These are phyloP conservation scores for Aspergillus quadrilineatus DNA, from an alignment of 2,329 filamentous ascomycete genomes.

Conservation along the genomic window DNA sequence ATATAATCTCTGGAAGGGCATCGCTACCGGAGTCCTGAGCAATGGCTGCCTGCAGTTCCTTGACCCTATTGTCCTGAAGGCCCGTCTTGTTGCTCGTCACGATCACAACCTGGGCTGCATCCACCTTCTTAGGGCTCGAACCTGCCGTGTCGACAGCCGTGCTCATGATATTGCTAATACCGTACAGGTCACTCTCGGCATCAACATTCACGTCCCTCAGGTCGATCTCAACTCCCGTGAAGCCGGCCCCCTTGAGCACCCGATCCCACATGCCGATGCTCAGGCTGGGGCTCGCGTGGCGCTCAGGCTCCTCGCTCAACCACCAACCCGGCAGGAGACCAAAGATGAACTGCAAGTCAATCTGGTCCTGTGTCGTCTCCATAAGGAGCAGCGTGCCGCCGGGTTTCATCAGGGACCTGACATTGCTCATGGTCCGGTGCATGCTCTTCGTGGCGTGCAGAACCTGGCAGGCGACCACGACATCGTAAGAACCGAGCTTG, in stretches of 20 bases:
- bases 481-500: conserved; percentile 30
- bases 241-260: background rate
- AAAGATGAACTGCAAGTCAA: background rate
- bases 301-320: background rate
- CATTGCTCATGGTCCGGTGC: conserved; percentile 30
- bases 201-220: too few relatives aligned
- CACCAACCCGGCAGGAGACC: background rate
- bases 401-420: conserved; percentile 39
- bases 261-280: background rate
- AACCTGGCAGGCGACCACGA: conserved; percentile 41
- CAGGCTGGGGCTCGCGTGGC: background rate
- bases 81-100: too few relatives aligned
- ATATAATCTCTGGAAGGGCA: too few relatives aligned
- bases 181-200: too few relatives aligned
- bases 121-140: too few relatives aligned
- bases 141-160: too few relatives aligned
- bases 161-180: too few relatives aligned
- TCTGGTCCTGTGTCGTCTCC: background rate
- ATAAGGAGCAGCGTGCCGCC: conserved; percentile 33
- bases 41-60: too few relatives aligned
- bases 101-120: too few relatives aligned
- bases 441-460: conserved; percentile 38
- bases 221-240: background rate
- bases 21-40: too few relatives aligned
- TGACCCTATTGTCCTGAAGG: too few relatives aligned